Evolutionary conservation across 2,329 filamentous ascomycete genomes (phyloP), one percentile per base, ranked within the genome.

Genomic region (Microdochium bolleyi): DNA sequence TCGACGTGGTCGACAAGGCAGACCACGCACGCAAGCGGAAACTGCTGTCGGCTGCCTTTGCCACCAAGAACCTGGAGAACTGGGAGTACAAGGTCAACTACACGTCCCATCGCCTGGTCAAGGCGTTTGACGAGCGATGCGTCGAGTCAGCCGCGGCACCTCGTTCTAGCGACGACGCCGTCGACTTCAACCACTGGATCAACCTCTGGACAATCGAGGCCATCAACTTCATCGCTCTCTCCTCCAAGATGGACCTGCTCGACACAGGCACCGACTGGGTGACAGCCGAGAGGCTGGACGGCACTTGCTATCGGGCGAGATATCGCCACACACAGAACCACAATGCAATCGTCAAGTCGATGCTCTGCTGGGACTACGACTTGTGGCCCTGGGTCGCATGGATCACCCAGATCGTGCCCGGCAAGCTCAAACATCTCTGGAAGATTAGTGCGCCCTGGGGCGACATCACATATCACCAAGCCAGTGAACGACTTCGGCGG

Each of bases 41-140:
- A 53, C 67, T 77, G 1, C 62, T 82, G 2, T 73, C 75, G 2
- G 70, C 70, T 0, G 77, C 77, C 1, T 80, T 78, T 52, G 77
- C 77, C 0, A 58, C 77, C 51, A 77, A 77, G 63, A 79, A 79
- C 56, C 71, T 80, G 1, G 76, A 79, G 57, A 68, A 66, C 5
- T 80, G 77, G 77, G 77, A 80, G 55, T 71, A 73, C 63, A 80
- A 79, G 56, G 76, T 81, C 2, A 73, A 73, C 13, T 76, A 80
- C 55, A 80, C 78, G 61, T 67, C 70, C 0, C 63, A 70, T 19
- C 67, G 72, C 13, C 62, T 79, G 24, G 65, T 79, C 50, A 65
- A 60, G 14, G 68, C 72, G 44, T 67, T 74, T 27, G 76, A 80
- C 56, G 56, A 58, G 30, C 64, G 61, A 27, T 74, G 73, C 53